phyloP scores from a whole-genome alignment of 176 grass and related monocot genomes.

The Tuctoria greenei region DNA sequence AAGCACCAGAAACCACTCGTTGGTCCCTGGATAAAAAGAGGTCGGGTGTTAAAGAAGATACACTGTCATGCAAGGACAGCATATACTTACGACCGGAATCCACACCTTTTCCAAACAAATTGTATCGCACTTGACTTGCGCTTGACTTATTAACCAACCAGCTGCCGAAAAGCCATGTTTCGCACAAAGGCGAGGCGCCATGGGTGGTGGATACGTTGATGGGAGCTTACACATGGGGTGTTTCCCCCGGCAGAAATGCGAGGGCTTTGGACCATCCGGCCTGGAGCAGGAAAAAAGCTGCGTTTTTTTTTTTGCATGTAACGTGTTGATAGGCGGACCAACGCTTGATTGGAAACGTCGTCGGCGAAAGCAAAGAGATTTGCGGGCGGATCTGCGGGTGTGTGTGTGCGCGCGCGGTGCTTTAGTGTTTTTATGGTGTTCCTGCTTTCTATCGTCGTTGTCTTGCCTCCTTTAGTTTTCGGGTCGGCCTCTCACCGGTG shows the following conservation, averaged over 20 bases:
- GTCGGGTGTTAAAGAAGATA: background rate
- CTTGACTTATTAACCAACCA: conserved; percentile 13
- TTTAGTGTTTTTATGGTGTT: background rate
- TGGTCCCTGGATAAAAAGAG: conserved; percentile 5
- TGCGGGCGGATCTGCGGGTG: conserved; percentile 20
- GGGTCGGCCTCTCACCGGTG: background rate
- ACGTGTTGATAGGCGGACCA: conserved; percentile 35
- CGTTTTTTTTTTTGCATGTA: conserved; percentile 24
- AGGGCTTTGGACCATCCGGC: conserved; percentile 5
- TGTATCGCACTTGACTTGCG: background rate
- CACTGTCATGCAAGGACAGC: background rate
- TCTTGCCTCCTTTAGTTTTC: background rate
- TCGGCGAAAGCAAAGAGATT: conserved; percentile 37
- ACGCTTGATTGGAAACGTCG: conserved; percentile 40
- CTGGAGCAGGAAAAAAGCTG: background rate
- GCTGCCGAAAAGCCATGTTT: conserved; percentile 14
- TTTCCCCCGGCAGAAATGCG: background rate
- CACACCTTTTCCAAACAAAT: background rate
- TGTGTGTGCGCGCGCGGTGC: background rate
- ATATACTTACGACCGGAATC: background rate
- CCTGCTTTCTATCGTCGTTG: conserved; percentile 1
- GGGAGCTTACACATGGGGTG: conserved; percentile 46
- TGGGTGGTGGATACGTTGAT: background rate
- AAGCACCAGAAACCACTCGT: conserved; percentile 21
- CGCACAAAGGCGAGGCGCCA: background rate